phyloP scores from a whole-genome alignment of 768 basidiomycete species.

The Glaciozyma antarctica region DNA sequence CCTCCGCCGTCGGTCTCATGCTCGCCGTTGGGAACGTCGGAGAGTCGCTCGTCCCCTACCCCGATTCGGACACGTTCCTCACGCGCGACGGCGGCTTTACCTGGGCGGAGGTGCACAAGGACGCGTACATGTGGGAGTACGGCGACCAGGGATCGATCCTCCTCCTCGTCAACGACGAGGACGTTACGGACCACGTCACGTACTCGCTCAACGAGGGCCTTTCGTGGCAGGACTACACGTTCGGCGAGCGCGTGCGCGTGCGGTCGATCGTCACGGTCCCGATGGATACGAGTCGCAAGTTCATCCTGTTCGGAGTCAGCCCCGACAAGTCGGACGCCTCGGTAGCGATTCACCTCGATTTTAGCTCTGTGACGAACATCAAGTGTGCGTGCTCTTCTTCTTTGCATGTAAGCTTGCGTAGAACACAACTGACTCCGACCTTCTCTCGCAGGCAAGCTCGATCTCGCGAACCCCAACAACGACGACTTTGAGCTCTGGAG shows the following conservation, averaged over 20 bases:
- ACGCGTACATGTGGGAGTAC: conserved; percentile 95
- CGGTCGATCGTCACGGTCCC: conserved; percentile 75
- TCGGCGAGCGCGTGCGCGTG: conserved; percentile 66
- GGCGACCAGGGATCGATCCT: conserved; percentile 93
- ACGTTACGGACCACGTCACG: conserved; percentile 75
- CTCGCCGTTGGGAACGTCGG: conserved; percentile 97
- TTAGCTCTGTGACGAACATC: conserved; percentile 60
- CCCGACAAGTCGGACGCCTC: conserved; percentile 45
- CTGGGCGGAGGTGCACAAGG: conserved; percentile 98
- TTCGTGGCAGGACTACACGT: conserved; percentile 79
- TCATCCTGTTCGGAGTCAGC: conserved; percentile 68
- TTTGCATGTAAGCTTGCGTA: too few species aligned
- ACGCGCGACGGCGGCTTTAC: conserved; percentile 93
- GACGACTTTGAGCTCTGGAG: conserved; percentile 99
- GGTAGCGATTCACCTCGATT: conserved; percentile 79
- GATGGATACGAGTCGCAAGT: conserved; percentile 77
- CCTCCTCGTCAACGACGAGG: conserved; percentile 90
- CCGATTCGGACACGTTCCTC: conserved; percentile 86
- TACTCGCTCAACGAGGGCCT: conserved; percentile 85
- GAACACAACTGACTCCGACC: neutral
- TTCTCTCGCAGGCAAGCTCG: conserved; percentile 53
- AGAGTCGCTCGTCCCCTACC: conserved; percentile 65
- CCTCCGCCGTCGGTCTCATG: conserved; percentile 80
- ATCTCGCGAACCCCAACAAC: conserved; percentile 50
- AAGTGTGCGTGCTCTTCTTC: conserved; percentile 54